These are phyloP conservation scores for Paraphaeosphaeria sporulosa DNA, from an alignment of 2,329 filamentous ascomycete genomes.

Conservation along the genomic window DNA sequence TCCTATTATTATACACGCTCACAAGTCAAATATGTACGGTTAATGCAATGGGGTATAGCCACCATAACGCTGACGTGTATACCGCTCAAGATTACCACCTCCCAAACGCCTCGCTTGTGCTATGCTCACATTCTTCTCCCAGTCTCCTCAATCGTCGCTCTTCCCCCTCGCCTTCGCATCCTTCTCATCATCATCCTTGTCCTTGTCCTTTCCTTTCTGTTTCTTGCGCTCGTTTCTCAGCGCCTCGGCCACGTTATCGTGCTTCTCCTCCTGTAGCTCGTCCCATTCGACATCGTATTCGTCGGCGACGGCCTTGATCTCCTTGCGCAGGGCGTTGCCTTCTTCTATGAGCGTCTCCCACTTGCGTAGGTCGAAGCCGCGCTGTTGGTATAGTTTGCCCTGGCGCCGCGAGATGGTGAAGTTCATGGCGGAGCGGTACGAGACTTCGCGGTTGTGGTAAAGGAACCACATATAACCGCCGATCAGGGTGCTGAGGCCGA, in stretches of 20 bases:
- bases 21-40: background rate
- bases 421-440: slow-evolving; percentile 85
- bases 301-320: slow-evolving; percentile 80
- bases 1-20: background rate
- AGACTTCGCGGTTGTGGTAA: slow-evolving; percentile 89
- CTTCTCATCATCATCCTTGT: slow-evolving; percentile 42
- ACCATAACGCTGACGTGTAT: background rate
- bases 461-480: slow-evolving; percentile 93
- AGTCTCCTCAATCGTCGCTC: background rate
- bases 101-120: slow-evolving; percentile 1
- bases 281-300: slow-evolving; percentile 95
- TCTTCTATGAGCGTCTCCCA: slow-evolving; percentile 85
- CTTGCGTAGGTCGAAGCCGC: slow-evolving; percentile 75
- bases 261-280: slow-evolving; percentile 74
- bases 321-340: slow-evolving; percentile 76
- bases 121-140: background rate
- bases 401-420: slow-evolving; percentile 83
- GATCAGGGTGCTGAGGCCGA: slow-evolving; percentile 85
- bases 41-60: slow-evolving; percentile 5
- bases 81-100: background rate
- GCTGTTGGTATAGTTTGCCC: slow-evolving; percentile 74
- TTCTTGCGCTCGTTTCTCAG: slow-evolving; percentile 58
- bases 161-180: slow-evolving; percentile 20
- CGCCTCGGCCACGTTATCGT: slow-evolving; percentile 64
- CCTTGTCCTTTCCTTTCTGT: slow-evolving; percentile 45